These are phyloP conservation scores for Suhomyces taliae DNA, from an alignment of 1,139 yeast genomes.

Conservation along the genomic window DNA sequence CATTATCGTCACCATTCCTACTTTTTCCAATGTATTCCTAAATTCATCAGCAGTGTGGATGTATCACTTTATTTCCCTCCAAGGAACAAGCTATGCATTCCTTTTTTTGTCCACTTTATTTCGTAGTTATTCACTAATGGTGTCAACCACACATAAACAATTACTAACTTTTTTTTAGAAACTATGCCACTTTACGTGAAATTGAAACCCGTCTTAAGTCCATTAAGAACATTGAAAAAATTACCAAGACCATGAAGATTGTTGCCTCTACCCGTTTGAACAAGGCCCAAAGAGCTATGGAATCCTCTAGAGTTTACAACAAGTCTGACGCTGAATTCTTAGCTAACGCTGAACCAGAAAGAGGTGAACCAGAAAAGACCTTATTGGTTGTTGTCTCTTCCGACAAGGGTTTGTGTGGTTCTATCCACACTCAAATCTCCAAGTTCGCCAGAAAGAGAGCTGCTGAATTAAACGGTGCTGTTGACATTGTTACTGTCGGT, in stretches of 20 bases:
- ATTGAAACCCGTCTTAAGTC: constrained; percentile 98
- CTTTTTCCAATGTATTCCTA: too few relatives aligned
- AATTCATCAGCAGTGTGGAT: too few relatives aligned
- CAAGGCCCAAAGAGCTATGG: constrained; percentile 96
- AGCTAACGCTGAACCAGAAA: constrained; percentile 76
- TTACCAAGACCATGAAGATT: constrained; percentile 99
- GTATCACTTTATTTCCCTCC: too few relatives aligned
- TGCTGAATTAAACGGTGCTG: constrained; percentile 57
- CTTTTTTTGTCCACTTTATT: too few relatives aligned
- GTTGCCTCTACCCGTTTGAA: constrained; percentile 97
- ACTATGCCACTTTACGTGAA: constrained; percentile 98
- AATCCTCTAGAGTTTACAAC: constrained; percentile 82
- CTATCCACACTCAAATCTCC: constrained; percentile 92
- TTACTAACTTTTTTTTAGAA: constrained; percentile 47
- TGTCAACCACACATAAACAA: background rate
- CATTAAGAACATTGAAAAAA: constrained; percentile 97
- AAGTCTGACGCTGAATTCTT: constrained; percentile 78
- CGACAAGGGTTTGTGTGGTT: constrained; percentile 98
- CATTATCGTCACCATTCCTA: too few relatives aligned
- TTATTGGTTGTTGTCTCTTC: constrained; percentile 87
- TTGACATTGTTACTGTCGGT: constrained; percentile 87
- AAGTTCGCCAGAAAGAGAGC: constrained; percentile 78
- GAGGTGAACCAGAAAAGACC: constrained; percentile 55
- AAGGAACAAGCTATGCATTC: too few relatives aligned
- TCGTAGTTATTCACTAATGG: too few relatives aligned